These are phyloP conservation scores for Eucalyptus melliodora DNA, from an alignment of 345 rosid genomes.

Conservation along the genomic window DNA sequence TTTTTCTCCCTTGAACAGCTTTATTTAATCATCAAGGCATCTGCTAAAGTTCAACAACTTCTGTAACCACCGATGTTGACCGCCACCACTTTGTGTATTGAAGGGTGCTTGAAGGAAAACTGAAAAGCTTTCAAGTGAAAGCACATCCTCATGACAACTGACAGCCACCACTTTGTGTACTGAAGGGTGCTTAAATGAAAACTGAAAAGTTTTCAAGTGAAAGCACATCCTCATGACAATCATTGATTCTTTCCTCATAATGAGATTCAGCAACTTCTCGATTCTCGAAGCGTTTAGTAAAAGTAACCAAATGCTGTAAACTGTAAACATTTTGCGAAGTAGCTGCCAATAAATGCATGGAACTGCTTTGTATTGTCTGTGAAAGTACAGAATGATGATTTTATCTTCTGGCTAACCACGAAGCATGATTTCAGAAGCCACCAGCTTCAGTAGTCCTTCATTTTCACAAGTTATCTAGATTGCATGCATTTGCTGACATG, in stretches of 20 bases:
- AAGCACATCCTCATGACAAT: neutral
- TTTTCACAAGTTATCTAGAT: neutral
- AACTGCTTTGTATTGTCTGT: neutral
- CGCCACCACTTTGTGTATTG: neutral
- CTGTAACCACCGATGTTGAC: neutral
- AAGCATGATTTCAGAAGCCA: neutral
- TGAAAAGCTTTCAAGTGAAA: neutral
- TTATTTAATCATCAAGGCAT: neutral
- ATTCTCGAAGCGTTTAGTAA: neutral
- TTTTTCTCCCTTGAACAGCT: neutral
- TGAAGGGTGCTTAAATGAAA: neutral
- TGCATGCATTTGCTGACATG: neutral
- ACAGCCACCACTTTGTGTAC: neutral
- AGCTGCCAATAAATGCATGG: neutral
- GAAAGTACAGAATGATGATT: neutral
- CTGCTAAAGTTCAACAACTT: neutral
- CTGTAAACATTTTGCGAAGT: neutral
- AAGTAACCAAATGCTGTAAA: neutral
- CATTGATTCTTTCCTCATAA: neutral
- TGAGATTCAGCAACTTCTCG: neutral
- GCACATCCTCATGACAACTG: neutral
- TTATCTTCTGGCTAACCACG: neutral
- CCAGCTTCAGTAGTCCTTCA: neutral
- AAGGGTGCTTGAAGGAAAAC: neutral
- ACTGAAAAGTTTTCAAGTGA: neutral